Evolutionary conservation across 805 yeast genomes (phyloP).

Genomic region (Saccharomycopsis fermentans): DNA sequence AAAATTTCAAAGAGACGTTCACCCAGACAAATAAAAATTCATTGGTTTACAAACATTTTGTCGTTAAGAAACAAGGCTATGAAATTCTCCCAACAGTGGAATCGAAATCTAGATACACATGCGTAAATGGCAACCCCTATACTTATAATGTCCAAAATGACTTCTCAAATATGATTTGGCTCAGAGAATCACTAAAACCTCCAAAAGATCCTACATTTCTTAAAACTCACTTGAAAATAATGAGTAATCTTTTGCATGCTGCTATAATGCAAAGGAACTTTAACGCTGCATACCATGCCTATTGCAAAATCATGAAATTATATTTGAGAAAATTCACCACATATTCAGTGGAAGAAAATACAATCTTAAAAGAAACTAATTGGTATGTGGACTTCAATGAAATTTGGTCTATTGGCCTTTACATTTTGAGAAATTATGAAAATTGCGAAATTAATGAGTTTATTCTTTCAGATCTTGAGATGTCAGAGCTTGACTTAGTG

Average conservation of each 20-base stretch:
- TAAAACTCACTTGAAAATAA: constrained; percentile 4
- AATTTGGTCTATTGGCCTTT: constrained; percentile 14
- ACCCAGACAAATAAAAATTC: not conserved
- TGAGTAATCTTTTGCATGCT: constrained; percentile 7
- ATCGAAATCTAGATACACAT: not conserved
- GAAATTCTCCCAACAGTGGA: constrained; percentile 11
- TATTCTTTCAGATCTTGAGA: not conserved
- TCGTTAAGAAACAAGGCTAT: constrained; percentile 2
- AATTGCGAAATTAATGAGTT: not conserved
- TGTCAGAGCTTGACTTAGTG: not conserved
- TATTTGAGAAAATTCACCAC: constrained; percentile 3
- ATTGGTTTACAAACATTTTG: constrained; percentile 8
- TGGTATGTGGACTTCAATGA: constrained; percentile 1
- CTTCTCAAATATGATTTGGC: not conserved
- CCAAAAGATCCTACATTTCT: constrained; percentile 1
- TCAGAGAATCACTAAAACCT: not conserved
- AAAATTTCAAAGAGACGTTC: not conserved
- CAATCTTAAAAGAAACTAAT: not conserved
- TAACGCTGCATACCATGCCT: constrained; percentile 9
- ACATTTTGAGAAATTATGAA: constrained; percentile 10
- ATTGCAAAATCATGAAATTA: constrained; percentile 6
- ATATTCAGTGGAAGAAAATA: not conserved
- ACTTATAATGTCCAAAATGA: not conserved
- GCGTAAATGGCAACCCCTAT: not conserved
- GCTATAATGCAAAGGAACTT: constrained; percentile 6